A percentile compares a stretch with the other conserved stretches of the same genome.
phyloP scores from a whole-genome alignment of 345 rosid species.

The Corymbia maculata region DNA sequence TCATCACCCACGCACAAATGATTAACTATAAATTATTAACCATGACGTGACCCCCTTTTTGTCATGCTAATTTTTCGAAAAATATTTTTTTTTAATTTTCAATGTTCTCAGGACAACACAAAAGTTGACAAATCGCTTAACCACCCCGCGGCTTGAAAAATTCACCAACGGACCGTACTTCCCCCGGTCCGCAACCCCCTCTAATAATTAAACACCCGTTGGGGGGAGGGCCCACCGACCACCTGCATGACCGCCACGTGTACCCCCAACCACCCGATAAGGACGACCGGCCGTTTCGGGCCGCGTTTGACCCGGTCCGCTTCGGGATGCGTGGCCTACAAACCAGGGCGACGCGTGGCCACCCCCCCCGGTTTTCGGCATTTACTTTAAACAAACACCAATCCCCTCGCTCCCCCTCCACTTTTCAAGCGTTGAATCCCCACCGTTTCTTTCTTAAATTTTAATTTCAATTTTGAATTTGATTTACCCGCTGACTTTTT shows the following conservation, averaged over 20 bases:
- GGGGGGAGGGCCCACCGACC: not conserved
- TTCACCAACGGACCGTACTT: not conserved
- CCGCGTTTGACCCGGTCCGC: not conserved
- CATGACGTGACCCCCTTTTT: no score
- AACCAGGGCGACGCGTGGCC: not conserved
- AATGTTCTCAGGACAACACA: not conserved
- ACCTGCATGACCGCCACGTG: not conserved
- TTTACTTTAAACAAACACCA: not conserved
- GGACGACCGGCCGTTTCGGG: not conserved
- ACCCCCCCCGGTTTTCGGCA: not conserved
- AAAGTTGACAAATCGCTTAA: not conserved
- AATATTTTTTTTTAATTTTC: no score
- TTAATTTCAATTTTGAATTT: no score
- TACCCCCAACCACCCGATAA: not conserved
- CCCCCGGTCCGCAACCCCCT: not conserved
- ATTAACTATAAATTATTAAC: no score
- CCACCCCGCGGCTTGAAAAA: not conserved
- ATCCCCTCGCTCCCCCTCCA: no score
- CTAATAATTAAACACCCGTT: not conserved
- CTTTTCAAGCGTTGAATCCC: not conserved
- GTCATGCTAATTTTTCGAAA: not conserved
- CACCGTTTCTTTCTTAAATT: no score
- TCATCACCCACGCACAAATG: fast-evolving
- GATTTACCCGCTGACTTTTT: not conserved
- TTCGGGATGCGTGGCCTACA: not conserved